Percentiles rank a stretch among this genome's conserved stretches.
These are phyloP conservation scores for Apiotrichum gamsii DNA, from an alignment of 1,284 basidiomycete genomes.

Conservation along the genomic window DNA sequence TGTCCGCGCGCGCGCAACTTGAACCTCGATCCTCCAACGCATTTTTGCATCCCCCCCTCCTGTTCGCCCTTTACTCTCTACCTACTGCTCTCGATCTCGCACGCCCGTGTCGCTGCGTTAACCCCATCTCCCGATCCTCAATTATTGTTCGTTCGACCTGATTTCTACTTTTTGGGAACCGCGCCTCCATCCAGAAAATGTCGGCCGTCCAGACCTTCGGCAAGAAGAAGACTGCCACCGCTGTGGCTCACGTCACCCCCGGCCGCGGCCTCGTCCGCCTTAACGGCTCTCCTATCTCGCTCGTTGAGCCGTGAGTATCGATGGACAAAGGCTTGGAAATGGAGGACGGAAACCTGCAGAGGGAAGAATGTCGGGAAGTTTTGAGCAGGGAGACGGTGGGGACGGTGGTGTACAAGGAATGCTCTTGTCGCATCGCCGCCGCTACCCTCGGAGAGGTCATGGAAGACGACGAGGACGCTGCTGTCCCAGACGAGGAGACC, in stretches of 20 bases:
- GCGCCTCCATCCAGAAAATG: conserved; percentile 32
- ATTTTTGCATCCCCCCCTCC: not conserved
- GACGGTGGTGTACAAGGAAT: too few species aligned
- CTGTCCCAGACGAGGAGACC: too few species aligned
- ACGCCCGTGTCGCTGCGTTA: not conserved
- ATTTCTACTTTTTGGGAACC: too few species aligned
- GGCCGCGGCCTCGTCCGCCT: conserved; percentile 96
- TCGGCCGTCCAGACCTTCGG: conserved; percentile 87
- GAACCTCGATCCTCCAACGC: not conserved
- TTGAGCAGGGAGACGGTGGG: not conserved
- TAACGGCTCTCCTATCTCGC: conserved; percentile 93
- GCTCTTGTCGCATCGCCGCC: too few species aligned
- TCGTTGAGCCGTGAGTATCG: conserved; percentile 66
- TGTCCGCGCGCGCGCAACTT: not conserved
- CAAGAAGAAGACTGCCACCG: conserved; percentile 99
- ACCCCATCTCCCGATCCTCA: not conserved
- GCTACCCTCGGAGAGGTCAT: too few species aligned
- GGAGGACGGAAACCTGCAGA: not conserved
- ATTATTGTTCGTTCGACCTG: not conserved
- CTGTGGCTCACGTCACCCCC: conserved; percentile 91
- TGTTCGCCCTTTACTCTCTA: not conserved
- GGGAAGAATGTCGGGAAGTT: not conserved
- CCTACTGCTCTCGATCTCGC: not conserved
- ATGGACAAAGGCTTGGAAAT: not conserved
- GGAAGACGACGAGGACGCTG: too few species aligned